Base-by-base conservation (phyloP, 2,329 filamentous ascomycete species). In the Pseudogymnoascus sp. region DNA sequence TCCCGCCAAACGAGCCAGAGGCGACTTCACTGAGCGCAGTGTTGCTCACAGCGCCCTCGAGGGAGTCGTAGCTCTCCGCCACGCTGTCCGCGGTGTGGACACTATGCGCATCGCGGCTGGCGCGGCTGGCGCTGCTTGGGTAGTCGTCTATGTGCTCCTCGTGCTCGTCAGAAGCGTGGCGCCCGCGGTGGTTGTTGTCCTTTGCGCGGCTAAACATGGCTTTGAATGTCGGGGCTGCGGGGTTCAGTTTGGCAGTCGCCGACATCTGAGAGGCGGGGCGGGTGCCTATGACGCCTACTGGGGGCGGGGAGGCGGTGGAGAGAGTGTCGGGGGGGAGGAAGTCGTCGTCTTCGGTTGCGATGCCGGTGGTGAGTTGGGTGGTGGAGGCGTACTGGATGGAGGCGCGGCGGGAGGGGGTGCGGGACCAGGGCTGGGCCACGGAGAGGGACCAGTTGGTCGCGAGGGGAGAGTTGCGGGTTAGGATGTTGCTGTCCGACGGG, bases 221-320 rank as follows among this genome's bases (percentile, higher is more conserved):
- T 75, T 89, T 93, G 73, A 98, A 98, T 0, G 89, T 90, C 7
- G 93, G 93, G 0, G 93, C 95, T 6, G 90, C 85, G 6, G 95
- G 95, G 70, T 99, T 98, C 28, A 98, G 81, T 70, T 74, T 73
- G 61, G 76, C 77, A 74, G 86, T 75, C 72, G 87, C 78, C 74
- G 86, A 75, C 72, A 87, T 78, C 70, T 80, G 79, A 11, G 72
- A 72, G 16, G 66, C 53, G 11, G 89, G 91, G 2, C 88, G 86
- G 56, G 91, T 96, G 24, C 93, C 93, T 68, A 98, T 97, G 0
- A 88, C 82, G 22, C 86, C 85, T 2, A 88, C 82, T 50, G 86
- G 81, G 62, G 82, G 84, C 5, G 83, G 81, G 11, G 81, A 80
- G 3, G 78, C 77, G 0, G 80, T 79, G 60, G 84, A 78, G 1